Percentiles rank a stretch among this genome's conserved stretches.
Conservation (phyloP, 306 rosid species). For the Adenanthera pavonina region DNA sequence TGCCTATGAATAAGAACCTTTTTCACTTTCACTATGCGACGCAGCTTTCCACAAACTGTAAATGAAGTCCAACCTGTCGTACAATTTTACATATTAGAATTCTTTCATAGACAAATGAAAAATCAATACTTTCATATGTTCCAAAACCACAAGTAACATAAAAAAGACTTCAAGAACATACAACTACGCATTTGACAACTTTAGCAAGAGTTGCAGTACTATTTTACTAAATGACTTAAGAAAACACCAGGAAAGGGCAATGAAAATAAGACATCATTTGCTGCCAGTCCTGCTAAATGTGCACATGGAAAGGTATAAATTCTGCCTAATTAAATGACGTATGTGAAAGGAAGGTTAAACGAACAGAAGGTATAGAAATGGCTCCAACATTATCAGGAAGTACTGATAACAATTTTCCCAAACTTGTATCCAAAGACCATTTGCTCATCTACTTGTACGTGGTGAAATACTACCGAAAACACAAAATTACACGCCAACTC, state of each 20-base stretch:
- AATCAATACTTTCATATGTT: constrained; percentile 5
- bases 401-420: neutral
- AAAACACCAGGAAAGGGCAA: neutral
- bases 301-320: constrained; percentile 22
- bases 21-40: constrained; percentile 92
- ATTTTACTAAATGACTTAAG: neutral
- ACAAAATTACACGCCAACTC: constrained; percentile 15
- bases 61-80: constrained; percentile 95
- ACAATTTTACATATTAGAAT: constrained; percentile 31
- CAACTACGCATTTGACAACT: constrained; percentile 14
- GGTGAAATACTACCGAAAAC: neutral
- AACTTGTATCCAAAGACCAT: constrained; percentile 4
- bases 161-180: neutral
- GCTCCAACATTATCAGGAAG: neutral
- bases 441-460: neutral
- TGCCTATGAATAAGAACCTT: constrained; percentile 58
- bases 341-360: neutral
- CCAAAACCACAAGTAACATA: constrained; percentile 1
- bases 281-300: constrained; percentile 17
- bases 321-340: neutral
- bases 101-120: constrained; percentile 13
- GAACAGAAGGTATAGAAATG: neutral
- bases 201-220: neutral
- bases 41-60: constrained; percentile 94
- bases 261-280: constrained; percentile 12